Evolutionary conservation across 305 asterid genomes (phyloP).

Genomic region (Fraxinus sp.): DNA sequence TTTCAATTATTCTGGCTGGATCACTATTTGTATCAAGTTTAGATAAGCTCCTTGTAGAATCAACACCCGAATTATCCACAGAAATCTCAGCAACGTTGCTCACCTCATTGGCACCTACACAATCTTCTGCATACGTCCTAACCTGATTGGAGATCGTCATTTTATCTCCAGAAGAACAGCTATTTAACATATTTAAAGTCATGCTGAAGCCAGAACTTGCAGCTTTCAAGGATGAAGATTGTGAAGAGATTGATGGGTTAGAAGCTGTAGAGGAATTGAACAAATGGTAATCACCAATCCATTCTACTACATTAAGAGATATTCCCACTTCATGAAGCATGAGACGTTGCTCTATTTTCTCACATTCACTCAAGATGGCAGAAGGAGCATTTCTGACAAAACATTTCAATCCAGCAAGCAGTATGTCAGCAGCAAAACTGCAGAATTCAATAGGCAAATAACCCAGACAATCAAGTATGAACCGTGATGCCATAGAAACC

Average conservation of each 20-base stretch:
- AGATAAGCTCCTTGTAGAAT: constrained; percentile 19
- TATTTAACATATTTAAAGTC: constrained; percentile 29
- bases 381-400: constrained; percentile 68
- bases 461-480: constrained; percentile 75
- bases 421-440: constrained; percentile 70
- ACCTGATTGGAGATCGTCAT: constrained; percentile 28
- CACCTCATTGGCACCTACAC: constrained; percentile 25
- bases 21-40: constrained; percentile 32
- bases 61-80: constrained; percentile 26
- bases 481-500: constrained; percentile 48
- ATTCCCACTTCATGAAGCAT: constrained; percentile 90
- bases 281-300: constrained; percentile 69
- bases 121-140: constrained; percentile 18
- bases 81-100: constrained; percentile 34
- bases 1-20: constrained; percentile 57
- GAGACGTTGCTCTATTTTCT: constrained; percentile 56
- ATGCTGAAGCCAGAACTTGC: constrained; percentile 28
- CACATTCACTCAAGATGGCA: constrained; percentile 72
- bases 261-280: constrained; percentile 38
- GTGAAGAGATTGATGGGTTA: constrained; percentile 31
- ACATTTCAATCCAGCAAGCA: constrained; percentile 74
- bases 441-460: constrained; percentile 84
- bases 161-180: constrained; percentile 28
- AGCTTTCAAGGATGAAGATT: constrained; percentile 42
- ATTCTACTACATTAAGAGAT: constrained; percentile 79